Evolutionary conservation across 2,329 filamentous ascomycete species (phyloP), one percentile per base, ranked within the genome.

Genomic region (Penicillium digitatum): DNA sequence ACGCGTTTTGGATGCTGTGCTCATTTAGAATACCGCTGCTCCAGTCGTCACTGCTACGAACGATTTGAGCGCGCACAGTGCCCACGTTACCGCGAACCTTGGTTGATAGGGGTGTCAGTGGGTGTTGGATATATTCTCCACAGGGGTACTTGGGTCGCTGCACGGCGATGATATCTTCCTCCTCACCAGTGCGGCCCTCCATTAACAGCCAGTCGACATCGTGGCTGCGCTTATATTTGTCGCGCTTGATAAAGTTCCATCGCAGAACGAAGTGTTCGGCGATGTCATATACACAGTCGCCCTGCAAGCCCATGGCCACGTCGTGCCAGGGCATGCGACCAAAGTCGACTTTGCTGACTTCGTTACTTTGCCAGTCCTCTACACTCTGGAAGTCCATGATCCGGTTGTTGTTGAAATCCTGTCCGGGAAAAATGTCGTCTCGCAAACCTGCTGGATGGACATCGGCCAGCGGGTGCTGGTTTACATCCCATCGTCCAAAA

Each of bases 321-420:
- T 99, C 94, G 69, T 97, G 92, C 94, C 94, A 99, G 0, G 93
- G 93, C 94, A 99, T 97, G 29, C 94, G 87, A 8, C 92, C 92
- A 65, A 87, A 95, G 46, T 96, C 90, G 3, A 88, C 86, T 74
- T 97, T 97, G 72, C 86, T 90, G 16, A 97, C 78, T 70, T 96
- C 90, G 62, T 99, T 97, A 47, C 87, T 84, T 72, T 94, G 90
- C 93, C 93, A 97, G 68, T 96, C 87, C 29, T 89, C 73, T 1
- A 97, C 94, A 31, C 87, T 88, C 65, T 96, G 82, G 71, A 97
- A 99, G 67, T 99, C 94, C 87, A 95, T 89, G 64, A 97, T 87
- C 35, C 93, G 85, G 71, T 96, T 96, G 74, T 97, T 97, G 74
- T 97, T 97, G 79, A 95, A 97, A 67, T 99, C 94, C 69, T 99